A percentile compares a stretch with the other conserved stretches of the same genome.
Evolutionary conservation across 164 flowering plant species (phyloP).

Genomic region (Magnolia sinica): DNA sequence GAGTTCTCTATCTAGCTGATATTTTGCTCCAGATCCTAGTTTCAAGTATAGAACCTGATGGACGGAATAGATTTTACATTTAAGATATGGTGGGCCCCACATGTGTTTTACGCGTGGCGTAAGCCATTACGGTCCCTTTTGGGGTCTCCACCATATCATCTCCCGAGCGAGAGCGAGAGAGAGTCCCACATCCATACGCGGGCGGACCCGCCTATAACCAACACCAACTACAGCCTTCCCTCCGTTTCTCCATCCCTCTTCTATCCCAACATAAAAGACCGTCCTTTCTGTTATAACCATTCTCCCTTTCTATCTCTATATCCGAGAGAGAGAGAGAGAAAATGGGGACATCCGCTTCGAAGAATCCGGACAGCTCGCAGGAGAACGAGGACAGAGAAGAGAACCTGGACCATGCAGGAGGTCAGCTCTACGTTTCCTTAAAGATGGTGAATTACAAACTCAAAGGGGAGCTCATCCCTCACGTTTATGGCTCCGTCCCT

Average conservation of each 20-base stretch:
- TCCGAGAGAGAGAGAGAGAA: not conserved
- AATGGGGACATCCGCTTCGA: slow-evolving; percentile 81
- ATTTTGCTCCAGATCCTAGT: no score
- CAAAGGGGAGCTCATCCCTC: slow-evolving; percentile 71
- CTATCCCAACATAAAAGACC: not conserved
- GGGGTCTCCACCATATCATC: no score
- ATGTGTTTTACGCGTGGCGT: no score
- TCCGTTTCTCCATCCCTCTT: not conserved
- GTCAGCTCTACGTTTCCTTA: slow-evolving; percentile 82
- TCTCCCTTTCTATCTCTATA: not conserved
- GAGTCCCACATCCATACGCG: no score
- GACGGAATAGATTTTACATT: no score
- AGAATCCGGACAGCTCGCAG: slow-evolving; percentile 45
- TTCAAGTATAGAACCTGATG: no score
- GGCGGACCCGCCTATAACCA: no score
- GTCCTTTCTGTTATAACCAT: not conserved
- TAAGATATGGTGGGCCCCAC: no score
- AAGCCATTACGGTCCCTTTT: no score
- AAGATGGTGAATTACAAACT: slow-evolving; percentile 81
- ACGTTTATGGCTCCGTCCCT: slow-evolving; percentile 88
- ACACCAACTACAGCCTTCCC: not conserved
- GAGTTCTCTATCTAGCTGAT: no score
- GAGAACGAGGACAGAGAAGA: slow-evolving; percentile 48
- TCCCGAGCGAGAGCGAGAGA: no score
- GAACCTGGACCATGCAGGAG: slow-evolving; percentile 53